phyloP scores from a whole-genome alignment of 306 rosid species.

The Cotoneaster glaucophyllus region DNA sequence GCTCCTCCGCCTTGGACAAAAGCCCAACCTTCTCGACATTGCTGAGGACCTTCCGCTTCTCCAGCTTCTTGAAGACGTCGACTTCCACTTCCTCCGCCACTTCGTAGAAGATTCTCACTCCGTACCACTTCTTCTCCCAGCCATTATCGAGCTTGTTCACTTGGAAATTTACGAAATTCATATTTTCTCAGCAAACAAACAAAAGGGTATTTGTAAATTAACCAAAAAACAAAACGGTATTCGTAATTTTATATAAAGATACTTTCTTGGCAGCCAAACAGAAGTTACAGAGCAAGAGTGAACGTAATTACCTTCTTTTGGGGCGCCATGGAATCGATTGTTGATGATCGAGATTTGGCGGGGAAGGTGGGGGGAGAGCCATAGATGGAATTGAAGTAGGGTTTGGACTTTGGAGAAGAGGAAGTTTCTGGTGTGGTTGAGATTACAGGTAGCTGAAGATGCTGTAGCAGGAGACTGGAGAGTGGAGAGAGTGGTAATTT shows the following conservation, averaged over 20 bases:
- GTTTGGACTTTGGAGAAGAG: too few relatives aligned
- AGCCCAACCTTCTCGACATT: slow-evolving; percentile 76
- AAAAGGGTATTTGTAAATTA: not conserved
- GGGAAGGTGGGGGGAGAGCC: slow-evolving; percentile 6
- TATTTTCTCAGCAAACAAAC: slow-evolving; percentile 8
- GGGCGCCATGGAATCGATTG: slow-evolving; percentile 71
- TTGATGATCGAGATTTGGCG: slow-evolving; percentile 25
- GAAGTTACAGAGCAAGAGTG: not conserved
- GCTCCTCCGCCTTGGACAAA: slow-evolving; percentile 19
- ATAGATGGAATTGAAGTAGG: not conserved
- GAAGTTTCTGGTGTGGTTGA: too few relatives aligned
- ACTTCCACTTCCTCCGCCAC: slow-evolving; percentile 75
- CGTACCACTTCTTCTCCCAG: slow-evolving; percentile 92
- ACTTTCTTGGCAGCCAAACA: slow-evolving; percentile 6
- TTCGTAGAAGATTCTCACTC: slow-evolving; percentile 84
- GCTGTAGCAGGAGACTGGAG: too few relatives aligned
- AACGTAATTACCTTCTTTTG: slow-evolving; percentile 46
- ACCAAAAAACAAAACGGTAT: too few relatives aligned
- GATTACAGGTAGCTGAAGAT: too few relatives aligned
- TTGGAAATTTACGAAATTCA: slow-evolving; percentile 13
- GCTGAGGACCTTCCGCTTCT: slow-evolving; percentile 73
- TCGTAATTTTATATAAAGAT: not conserved
- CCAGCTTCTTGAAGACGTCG: slow-evolving; percentile 88
- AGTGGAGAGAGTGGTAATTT: too few relatives aligned
- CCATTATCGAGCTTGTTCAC: slow-evolving; percentile 70